These are phyloP conservation scores for Neltuma alba DNA, from an alignment of 306 rosid genomes.

Conservation along the genomic window DNA sequence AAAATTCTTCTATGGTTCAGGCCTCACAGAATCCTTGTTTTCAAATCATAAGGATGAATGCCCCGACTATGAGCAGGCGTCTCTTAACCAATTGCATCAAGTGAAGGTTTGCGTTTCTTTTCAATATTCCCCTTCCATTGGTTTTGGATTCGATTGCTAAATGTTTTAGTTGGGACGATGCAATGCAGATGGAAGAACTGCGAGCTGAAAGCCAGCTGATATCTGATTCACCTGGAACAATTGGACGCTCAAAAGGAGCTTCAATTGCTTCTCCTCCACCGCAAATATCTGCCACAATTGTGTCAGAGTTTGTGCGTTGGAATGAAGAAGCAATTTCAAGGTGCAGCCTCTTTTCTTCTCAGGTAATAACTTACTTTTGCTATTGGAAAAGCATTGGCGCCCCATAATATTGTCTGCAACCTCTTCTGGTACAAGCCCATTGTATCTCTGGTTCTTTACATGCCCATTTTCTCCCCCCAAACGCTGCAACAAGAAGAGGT, in stretches of 20 bases:
- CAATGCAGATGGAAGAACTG: constrained; percentile 63
- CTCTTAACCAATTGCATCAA: constrained; percentile 61
- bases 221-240: constrained; percentile 65
- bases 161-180: constrained; percentile 4
- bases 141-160: constrained; percentile 16
- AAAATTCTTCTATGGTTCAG: constrained; percentile 52
- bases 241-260: constrained; percentile 73
- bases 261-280: constrained; percentile 53
- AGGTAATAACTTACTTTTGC: constrained; percentile 48
- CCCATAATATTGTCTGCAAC: background rate
- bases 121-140: constrained; percentile 22
- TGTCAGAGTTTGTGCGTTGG: constrained; percentile 76
- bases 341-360: constrained; percentile 69
- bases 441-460: background rate
- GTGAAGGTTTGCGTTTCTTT: constrained; percentile 57
- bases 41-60: constrained; percentile 93
- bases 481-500: background rate
- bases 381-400: background rate
- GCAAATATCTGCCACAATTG: constrained; percentile 73
- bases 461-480: background rate
- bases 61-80: constrained; percentile 75
- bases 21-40: constrained; percentile 92
- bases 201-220: constrained; percentile 59
- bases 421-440: background rate
- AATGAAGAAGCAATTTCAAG: constrained; percentile 78